These are phyloP conservation scores for Termitomyces sp. DNA, from an alignment of 768 basidiomycete species.

Conservation along the genomic window DNA sequence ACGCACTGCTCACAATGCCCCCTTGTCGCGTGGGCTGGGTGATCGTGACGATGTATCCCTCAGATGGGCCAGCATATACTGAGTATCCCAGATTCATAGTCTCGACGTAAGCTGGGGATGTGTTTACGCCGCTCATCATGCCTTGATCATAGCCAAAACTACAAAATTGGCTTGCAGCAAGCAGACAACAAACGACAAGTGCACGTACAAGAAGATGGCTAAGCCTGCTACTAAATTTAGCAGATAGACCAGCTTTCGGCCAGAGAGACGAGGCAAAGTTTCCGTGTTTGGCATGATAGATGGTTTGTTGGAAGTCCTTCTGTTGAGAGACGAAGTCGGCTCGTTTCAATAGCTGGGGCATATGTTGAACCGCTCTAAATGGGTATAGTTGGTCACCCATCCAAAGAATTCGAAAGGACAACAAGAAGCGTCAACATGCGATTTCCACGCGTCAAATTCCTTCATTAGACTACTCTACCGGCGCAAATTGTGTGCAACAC, in stretches of 20 bases:
- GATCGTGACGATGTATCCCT: slow-evolving; percentile 37
- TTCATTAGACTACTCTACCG: background rate
- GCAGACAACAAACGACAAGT: background rate
- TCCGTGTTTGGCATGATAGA: background rate
- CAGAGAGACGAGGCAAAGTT: slow-evolving; percentile 8
- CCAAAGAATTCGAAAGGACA: background rate
- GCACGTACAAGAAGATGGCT: slow-evolving; percentile 25
- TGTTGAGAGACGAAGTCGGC: background rate
- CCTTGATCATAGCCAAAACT: slow-evolving; percentile 46
- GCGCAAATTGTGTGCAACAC: background rate
- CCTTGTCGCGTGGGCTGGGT: slow-evolving; percentile 37
- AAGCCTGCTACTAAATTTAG: slow-evolving; percentile 25
- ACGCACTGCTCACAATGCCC: slow-evolving; percentile 37
- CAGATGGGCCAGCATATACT: slow-evolving; percentile 31
- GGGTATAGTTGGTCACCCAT: background rate
- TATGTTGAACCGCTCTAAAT: background rate
- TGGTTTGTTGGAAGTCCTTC: background rate
- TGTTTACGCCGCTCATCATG: slow-evolving; percentile 44
- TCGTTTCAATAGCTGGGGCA: background rate
- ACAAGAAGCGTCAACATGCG: background rate
- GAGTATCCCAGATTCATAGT: slow-evolving; percentile 35
- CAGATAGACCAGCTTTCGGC: slow-evolving; percentile 19
- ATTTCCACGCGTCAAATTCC: background rate
- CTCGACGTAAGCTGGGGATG: slow-evolving; percentile 35
- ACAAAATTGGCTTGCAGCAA: background rate